phyloP scores from a whole-genome alignment of 768 basidiomycete species.

The Lactifluus rugatus region DNA sequence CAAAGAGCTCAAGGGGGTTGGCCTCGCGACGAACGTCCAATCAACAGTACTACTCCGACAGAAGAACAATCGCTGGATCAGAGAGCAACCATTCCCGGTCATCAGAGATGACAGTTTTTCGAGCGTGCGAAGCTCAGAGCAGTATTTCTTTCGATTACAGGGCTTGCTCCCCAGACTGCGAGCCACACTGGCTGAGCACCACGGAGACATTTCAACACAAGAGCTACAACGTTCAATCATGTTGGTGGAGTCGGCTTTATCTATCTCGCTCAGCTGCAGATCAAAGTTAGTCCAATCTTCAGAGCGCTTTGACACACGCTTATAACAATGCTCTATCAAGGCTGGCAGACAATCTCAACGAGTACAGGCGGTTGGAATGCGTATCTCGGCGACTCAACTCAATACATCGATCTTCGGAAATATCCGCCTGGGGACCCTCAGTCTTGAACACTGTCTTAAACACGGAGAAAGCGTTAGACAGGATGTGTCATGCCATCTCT shows the following conservation, averaged over 20 bases:
- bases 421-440: not conserved
- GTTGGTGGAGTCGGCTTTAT: conserved; percentile 71
- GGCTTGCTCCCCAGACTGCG: conserved; percentile 59
- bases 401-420: conserved; percentile 18
- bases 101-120: conserved; percentile 21
- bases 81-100: conserved; percentile 43
- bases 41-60: conserved; percentile 56
- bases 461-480: not conserved
- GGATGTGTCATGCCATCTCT: conserved; percentile 11
- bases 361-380: conserved; percentile 1
- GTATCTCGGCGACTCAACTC: conserved; percentile 1
- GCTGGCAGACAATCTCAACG: conserved; percentile 1
- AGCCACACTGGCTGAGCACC: conserved; percentile 54
- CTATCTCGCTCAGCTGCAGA: conserved; percentile 52
- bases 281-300: conserved; percentile 43
- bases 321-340: not conserved
- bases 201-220: conserved; percentile 74
- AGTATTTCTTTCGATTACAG: conserved; percentile 56
- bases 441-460: not conserved
- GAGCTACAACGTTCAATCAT: conserved; percentile 75
- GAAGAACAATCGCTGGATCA: conserved; percentile 48
- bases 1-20: conserved; percentile 75
- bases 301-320: conserved; percentile 5
- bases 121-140: conserved; percentile 38
- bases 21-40: conserved; percentile 63